Conservation (phyloP, 1,139 yeast species). For the Spencermartinsiella ligniputridi region DNA sequence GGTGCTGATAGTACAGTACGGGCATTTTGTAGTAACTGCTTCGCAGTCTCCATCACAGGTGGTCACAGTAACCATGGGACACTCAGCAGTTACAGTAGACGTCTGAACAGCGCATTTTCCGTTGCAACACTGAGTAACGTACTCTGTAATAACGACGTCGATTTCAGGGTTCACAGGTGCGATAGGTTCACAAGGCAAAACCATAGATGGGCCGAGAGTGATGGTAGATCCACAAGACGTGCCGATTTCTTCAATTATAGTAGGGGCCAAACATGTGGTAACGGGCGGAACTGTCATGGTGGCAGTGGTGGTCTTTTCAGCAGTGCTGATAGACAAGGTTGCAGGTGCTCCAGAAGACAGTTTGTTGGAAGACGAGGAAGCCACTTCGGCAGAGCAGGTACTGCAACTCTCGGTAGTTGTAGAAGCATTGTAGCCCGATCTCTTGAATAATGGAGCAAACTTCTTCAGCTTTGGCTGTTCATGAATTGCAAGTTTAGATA, state of each 20-base stretch:
- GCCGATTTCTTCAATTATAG: background rate
- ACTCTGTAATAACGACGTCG: conserved; percentile 10
- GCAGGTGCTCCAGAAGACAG: background rate
- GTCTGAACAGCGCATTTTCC: conserved; percentile 14
- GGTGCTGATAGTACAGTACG: conserved; percentile 18
- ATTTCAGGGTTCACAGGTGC: conserved; percentile 2
- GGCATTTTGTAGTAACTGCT: conserved; percentile 16
- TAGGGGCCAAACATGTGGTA: background rate
- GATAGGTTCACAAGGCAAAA: conserved; percentile 1
- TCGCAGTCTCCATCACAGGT: conserved; percentile 10
- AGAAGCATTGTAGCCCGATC: background rate
- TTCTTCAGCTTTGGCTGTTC: too few species aligned
- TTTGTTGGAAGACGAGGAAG: background rate
- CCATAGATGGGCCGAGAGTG: conserved; percentile 1
- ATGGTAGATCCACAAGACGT: background rate
- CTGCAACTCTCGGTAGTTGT: background rate
- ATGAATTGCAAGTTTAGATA: too few species aligned
- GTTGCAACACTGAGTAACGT: conserved; percentile 18
- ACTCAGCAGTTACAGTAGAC: conserved; percentile 11
- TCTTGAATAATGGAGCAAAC: background rate
- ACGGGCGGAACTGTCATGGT: conserved; percentile 4
- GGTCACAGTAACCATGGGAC: conserved; percentile 19
- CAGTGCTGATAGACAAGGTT: background rate
- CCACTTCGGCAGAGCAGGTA: background rate
- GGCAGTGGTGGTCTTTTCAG: background rate